These are phyloP conservation scores for Plasmodium ovale DNA, from an alignment of 169 alveolate genomes.

Conservation along the genomic window DNA sequence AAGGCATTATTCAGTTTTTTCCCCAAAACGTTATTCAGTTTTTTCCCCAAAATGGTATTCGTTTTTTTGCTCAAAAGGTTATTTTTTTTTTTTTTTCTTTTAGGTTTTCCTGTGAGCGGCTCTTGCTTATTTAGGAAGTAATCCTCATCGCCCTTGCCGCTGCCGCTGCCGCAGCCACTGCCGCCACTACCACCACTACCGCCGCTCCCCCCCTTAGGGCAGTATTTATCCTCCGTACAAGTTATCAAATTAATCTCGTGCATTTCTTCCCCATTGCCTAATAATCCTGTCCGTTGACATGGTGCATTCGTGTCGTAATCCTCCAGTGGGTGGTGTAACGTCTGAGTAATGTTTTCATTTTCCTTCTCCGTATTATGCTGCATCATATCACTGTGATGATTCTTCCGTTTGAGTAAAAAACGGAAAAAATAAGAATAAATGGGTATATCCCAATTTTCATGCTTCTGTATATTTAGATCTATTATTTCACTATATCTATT, in stretches of 20 bases:
- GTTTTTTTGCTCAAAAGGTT: too few species aligned
- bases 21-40: too few species aligned
- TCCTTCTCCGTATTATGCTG: background rate
- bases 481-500: slow-evolving; percentile 59
- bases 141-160: too few species aligned
- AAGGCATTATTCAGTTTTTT: too few species aligned
- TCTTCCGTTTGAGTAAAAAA: background rate
- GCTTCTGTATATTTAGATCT: slow-evolving; percentile 52
- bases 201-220: too few species aligned
- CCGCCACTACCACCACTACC: too few species aligned
- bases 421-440: slow-evolving; percentile 40
- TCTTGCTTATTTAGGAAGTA: too few species aligned
- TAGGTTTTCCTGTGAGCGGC: too few species aligned
- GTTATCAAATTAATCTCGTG: background rate
- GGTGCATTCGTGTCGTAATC: background rate
- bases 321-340: slow-evolving; percentile 3
- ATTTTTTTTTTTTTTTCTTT: too few species aligned
- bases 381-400: background rate
- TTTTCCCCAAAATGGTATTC: too few species aligned
- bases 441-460: slow-evolving; percentile 15
- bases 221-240: too few species aligned
- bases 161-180: too few species aligned
- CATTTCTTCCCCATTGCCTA: slow-evolving; percentile 11
- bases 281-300: background rate
- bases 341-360: background rate